Conservation (phyloP, 257 asterid genomes). For the Nicotiana undulata region DNA sequence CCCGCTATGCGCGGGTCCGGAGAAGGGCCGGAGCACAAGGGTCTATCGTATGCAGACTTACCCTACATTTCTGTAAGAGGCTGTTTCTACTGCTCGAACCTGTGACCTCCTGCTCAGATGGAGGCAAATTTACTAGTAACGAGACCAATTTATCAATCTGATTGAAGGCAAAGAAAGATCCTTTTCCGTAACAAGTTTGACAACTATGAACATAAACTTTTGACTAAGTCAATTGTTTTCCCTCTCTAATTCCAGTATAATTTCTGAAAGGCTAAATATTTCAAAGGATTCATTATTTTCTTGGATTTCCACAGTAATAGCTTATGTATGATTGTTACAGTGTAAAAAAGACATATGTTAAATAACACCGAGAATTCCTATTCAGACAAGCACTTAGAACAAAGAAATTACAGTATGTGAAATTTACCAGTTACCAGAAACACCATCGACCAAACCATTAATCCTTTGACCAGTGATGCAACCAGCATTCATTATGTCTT, state of each 20-base stretch:
- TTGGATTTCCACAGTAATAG: background rate
- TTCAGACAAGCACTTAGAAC: background rate
- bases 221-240: too few relatives aligned
- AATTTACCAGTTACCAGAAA: constrained; percentile 81
- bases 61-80: too few relatives aligned
- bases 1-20: too few relatives aligned
- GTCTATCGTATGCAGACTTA: too few relatives aligned
- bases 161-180: background rate
- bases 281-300: background rate
- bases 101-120: too few relatives aligned
- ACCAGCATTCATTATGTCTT: constrained; percentile 61
- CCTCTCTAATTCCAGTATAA: background rate
- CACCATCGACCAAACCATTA: constrained; percentile 84
- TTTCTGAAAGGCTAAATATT: background rate
- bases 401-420: background rate
- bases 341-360: too few relatives aligned
- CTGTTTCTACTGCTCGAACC: too few relatives aligned
- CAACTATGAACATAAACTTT: background rate
- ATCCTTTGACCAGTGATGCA: constrained; percentile 93
- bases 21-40: too few relatives aligned
- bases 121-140: too few relatives aligned
- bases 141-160: background rate
- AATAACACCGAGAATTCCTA: background rate
- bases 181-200: background rate
- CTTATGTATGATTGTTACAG: background rate